Evolutionary conservation across 805 yeast species (phyloP).

Genomic region (Candida ulmi): DNA sequence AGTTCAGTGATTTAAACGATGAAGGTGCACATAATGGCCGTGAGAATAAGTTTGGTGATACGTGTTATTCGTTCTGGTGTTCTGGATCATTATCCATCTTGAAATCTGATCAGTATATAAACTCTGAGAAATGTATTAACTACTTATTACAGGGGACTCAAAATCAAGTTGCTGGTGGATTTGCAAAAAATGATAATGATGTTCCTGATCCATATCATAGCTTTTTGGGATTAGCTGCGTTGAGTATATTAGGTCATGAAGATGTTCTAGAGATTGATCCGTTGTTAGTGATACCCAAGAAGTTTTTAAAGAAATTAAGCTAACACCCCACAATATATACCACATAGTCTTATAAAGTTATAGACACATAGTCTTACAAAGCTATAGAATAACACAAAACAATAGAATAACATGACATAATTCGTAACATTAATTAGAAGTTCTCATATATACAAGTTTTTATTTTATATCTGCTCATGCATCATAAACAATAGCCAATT

Average conservation of each 20-base stretch:
- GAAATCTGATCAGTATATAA: slow-evolving; percentile 26
- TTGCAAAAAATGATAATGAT: slow-evolving; percentile 57
- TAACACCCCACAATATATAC: too few species aligned
- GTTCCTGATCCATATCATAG: slow-evolving; percentile 71
- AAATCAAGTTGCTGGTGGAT: slow-evolving; percentile 66
- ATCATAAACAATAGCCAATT: too few species aligned
- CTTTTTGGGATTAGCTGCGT: slow-evolving; percentile 52
- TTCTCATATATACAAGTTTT: too few species aligned
- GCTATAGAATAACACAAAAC: too few species aligned
- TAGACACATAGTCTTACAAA: too few species aligned
- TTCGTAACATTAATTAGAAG: too few species aligned
- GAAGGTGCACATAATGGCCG: slow-evolving; percentile 85
- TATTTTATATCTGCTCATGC: too few species aligned
- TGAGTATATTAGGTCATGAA: slow-evolving; percentile 21
- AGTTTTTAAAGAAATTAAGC: neutral
- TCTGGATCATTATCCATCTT: slow-evolving; percentile 51
- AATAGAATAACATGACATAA: too few species aligned
- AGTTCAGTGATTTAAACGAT: slow-evolving; percentile 40
- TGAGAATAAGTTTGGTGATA: slow-evolving; percentile 76
- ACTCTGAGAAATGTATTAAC: slow-evolving; percentile 28
- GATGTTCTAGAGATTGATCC: slow-evolving; percentile 6
- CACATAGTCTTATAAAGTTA: too few species aligned
- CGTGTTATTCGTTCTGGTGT: slow-evolving; percentile 88
- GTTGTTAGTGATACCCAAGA: slow-evolving; percentile 8
- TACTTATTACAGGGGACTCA: slow-evolving; percentile 56